Base-by-base conservation (phyloP, 441 rosid species). In the Bruguiera hainesii region DNA sequence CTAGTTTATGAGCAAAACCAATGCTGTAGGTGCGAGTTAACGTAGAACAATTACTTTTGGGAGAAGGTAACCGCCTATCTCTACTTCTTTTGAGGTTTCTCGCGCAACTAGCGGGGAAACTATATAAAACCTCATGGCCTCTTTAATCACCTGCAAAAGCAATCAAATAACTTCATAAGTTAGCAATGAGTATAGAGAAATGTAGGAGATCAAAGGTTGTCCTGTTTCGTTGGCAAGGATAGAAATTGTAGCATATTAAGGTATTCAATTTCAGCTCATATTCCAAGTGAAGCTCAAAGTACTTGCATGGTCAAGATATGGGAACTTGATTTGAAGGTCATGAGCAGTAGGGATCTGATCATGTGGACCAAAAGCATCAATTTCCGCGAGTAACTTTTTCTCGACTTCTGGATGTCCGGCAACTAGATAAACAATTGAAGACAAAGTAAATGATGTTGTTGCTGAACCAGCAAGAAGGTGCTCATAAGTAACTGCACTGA, bases 381-480 rank as follows among this genome's bases (percentile, higher is more conserved):
- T 88, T 74, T 91, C 97, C 49, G 81, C 83, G 30, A 91, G 80
- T 71, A 94, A 23, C 80, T 76, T 80, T 77, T 81, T 78, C 85
- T 91, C 97, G 26, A 88, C 96, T 63, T 88, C 85, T 0, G 74
- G 86, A 78, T 94, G 96, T 69, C 83, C 86, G 28, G 97, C 79
- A 55, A 89, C 88, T 51, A 89, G 77, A 82, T 91, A 91, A 4
- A 94, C 75, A 71, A 79, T 65, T 1, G 92, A 82, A 51, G 99
- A 89, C 66, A 91, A 60, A 1, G 99, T 91, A 73, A 94, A 94
- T 11, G 94, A 61, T 21, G 97, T 91, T 8, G 97, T 94, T 11
- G 89, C 87, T 20, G 98, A 94, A 30, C 98, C 97, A 33, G 98
- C 97, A 64, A 94, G 92, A 65, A 94, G 88, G 65, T 91, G 98